phyloP scores from a whole-genome alignment of 2,329 filamentous ascomycete species.

The Knoxdaviesia capensis region DNA sequence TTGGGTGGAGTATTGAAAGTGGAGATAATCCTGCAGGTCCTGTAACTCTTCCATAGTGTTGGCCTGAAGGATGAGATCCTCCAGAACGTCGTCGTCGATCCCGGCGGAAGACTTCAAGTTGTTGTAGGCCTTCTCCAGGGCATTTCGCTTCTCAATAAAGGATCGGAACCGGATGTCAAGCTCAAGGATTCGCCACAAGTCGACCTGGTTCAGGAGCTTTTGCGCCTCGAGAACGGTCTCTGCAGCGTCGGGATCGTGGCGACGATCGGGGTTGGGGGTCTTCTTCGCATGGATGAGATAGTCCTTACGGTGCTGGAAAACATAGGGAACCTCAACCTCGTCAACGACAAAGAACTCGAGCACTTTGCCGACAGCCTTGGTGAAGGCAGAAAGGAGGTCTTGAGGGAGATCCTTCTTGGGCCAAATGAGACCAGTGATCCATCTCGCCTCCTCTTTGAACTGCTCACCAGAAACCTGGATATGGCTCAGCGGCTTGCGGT shows the following conservation, averaged over 20 bases:
- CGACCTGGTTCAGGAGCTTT: constrained; percentile 78
- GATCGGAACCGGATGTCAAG: constrained; percentile 90
- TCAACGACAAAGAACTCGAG: constrained; percentile 90
- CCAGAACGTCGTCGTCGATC: constrained; percentile 54
- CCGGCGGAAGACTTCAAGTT: constrained; percentile 42
- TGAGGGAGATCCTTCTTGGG: constrained; percentile 60
- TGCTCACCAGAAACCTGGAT: constrained; percentile 65
- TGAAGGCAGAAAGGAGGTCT: constrained; percentile 64
- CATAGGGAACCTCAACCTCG: constrained; percentile 88
- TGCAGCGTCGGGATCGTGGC: constrained; percentile 47
- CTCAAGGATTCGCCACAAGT: constrained; percentile 89
- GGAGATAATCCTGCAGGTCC: constrained; percentile 87
- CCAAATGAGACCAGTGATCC: constrained; percentile 82
- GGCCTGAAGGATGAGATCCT: constrained; percentile 62
- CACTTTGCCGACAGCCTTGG: constrained; percentile 75
- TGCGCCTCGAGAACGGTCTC: constrained; percentile 61
- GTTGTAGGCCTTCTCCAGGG: constrained; percentile 60
- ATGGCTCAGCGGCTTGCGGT: constrained; percentile 72
- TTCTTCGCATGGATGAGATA: constrained; percentile 84
- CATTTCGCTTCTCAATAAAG: constrained; percentile 76
- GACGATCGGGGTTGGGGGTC: constrained; percentile 34
- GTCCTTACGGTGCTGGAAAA: constrained; percentile 95
- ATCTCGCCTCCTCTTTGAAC: constrained; percentile 72
- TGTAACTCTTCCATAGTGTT: constrained; percentile 88
- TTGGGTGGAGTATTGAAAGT: constrained; percentile 77